These are phyloP conservation scores for Yarrowia sp. DNA, from an alignment of 805 yeast species.

Conservation along the genomic window DNA sequence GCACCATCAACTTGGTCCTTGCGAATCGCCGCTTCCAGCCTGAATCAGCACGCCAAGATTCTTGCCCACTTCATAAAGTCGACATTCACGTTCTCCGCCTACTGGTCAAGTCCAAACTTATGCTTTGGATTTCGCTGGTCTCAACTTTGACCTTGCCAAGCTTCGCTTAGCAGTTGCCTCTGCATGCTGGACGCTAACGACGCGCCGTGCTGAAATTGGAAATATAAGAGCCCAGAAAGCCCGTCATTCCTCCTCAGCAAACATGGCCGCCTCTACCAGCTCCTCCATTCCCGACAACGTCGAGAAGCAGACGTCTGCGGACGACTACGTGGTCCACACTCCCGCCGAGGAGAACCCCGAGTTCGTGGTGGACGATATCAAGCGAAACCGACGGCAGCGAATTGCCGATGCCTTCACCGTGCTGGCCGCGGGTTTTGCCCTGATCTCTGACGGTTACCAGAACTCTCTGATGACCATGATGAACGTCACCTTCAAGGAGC, in stretches of 20 bases:
- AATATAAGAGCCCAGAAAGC: background rate
- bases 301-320: background rate
- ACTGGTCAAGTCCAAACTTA: too few relatives aligned
- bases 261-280: constrained; percentile 13
- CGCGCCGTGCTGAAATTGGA: constrained; percentile 18
- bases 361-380: background rate
- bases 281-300: constrained; percentile 22
- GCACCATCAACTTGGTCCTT: too few relatives aligned
- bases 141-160: background rate
- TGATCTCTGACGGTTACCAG: constrained; percentile 75
- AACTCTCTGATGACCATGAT: constrained; percentile 71
- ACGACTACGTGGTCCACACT: constrained; percentile 18
- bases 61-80: too few relatives aligned
- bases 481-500: constrained; percentile 53
- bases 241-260: background rate
- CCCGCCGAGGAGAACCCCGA: constrained; percentile 13
- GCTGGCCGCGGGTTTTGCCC: constrained; percentile 68
- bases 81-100: too few relatives aligned
- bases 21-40: too few relatives aligned
- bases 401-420: constrained; percentile 42
- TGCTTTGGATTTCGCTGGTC: too few relatives aligned
- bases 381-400: constrained; percentile 21
- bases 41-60: too few relatives aligned
- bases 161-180: background rate
- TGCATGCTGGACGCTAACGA: background rate